Evolutionary conservation across 1,284 basidiomycete genomes (phyloP).

Genomic region (Cutaneotrichosporon sp.): DNA sequence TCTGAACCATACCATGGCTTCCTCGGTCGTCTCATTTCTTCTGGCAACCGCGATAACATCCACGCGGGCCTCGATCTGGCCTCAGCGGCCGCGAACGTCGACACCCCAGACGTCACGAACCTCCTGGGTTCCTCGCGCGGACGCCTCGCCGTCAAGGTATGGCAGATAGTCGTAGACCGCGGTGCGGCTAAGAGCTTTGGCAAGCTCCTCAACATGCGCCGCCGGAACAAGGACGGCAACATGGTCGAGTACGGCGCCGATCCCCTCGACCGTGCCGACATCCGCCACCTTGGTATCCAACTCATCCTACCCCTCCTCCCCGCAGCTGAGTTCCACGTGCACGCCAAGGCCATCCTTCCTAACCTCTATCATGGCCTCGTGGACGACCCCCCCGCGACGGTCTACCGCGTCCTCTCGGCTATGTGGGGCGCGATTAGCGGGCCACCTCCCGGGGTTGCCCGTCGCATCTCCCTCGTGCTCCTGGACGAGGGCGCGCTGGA

Average conservation of each 20-base stretch:
- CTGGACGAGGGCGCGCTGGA: constrained; percentile 59
- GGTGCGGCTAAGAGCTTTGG: constrained; percentile 46
- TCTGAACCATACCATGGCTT: constrained; percentile 44
- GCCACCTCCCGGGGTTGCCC: constrained; percentile 37
- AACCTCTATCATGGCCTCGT: constrained; percentile 43
- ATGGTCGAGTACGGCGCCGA: constrained; percentile 40
- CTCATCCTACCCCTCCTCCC: constrained; percentile 48
- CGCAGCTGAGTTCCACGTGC: constrained; percentile 39
- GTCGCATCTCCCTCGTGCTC: constrained; percentile 44
- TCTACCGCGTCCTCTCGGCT: constrained; percentile 47
- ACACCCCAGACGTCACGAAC: constrained; percentile 33
- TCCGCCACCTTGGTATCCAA: constrained; percentile 48
- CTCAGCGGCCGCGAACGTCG: constrained; percentile 44
- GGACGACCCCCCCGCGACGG: constrained; percentile 49
- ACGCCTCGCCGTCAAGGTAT: constrained; percentile 39
- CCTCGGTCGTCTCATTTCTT: constrained; percentile 47
- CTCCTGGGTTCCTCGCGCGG: constrained; percentile 28
- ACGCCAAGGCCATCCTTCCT: constrained; percentile 43
- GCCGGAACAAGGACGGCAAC: constrained; percentile 46
- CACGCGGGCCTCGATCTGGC: constrained; percentile 44
- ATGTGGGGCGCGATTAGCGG: constrained; percentile 47
- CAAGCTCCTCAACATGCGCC: constrained; percentile 51
- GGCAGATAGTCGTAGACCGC: constrained; percentile 44
- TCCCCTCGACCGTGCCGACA: constrained; percentile 49
- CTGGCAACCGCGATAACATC: constrained; percentile 46